Evolutionary conservation across 179 eudicot species (phyloP).

Genomic region (Beta corolliflora): DNA sequence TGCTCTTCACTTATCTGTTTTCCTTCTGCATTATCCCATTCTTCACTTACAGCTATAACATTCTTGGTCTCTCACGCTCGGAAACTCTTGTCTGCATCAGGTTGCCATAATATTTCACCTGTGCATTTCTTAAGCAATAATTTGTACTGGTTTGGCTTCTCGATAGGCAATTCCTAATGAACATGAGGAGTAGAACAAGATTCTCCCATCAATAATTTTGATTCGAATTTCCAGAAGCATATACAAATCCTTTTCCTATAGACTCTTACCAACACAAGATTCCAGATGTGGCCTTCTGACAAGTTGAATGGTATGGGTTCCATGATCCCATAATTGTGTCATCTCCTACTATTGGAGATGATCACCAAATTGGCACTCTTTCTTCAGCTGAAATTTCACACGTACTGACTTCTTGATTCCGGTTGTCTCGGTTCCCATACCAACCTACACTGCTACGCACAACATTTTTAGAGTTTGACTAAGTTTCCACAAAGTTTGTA

Average conservation of each 20-base stretch:
- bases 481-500: background rate
- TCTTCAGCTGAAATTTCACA: conserved; percentile 52
- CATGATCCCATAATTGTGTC: conserved; percentile 62
- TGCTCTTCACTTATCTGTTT: conserved; percentile 46
- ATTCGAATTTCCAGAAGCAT: background rate
- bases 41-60: conserved; percentile 46
- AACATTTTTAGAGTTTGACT: too few species aligned
- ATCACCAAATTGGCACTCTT: conserved; percentile 61
- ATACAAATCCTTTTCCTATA: background rate
- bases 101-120: conserved; percentile 63
- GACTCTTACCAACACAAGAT: conserved; percentile 50
- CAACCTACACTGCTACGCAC: conserved; percentile 10
- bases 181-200: background rate
- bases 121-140: conserved; percentile 46
- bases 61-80: conserved; percentile 51
- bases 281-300: conserved; percentile 78
- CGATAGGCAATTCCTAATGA: conserved; percentile 60
- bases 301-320: conserved; percentile 62
- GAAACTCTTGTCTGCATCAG: conserved; percentile 62
- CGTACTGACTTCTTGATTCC: conserved; percentile 30
- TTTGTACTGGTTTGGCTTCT: conserved; percentile 54
- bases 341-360: conserved; percentile 57
- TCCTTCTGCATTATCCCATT: conserved; percentile 56
- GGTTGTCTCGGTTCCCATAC: background rate
- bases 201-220: background rate